phyloP scores from a whole-genome alignment of 768 basidiomycete species.

The Pisolithus microcarpus region DNA sequence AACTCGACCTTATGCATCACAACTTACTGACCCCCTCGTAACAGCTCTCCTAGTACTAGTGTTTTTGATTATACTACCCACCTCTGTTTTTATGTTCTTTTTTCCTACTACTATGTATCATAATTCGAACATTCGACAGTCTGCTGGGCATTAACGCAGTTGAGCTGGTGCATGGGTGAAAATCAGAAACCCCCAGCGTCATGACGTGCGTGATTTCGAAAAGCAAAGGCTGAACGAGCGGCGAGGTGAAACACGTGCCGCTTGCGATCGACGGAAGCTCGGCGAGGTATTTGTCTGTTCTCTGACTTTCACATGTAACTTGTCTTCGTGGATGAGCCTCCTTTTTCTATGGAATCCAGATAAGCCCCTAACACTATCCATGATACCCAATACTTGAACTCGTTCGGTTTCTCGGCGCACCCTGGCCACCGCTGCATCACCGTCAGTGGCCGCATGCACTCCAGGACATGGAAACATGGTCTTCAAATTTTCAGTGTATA shows the following conservation, averaged over 20 bases:
- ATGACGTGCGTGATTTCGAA: no score
- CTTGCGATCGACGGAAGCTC: background rate
- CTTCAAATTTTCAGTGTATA: conserved; percentile 7
- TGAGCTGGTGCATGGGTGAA: no score
- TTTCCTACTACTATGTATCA: conserved; percentile 31
- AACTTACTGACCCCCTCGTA: conserved; percentile 14
- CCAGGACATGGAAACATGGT: background rate
- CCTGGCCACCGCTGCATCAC: background rate
- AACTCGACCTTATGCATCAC: conserved; percentile 10
- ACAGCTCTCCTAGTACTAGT: conserved; percentile 4
- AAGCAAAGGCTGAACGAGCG: no score
- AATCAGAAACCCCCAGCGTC: no score
- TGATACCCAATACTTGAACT: background rate
- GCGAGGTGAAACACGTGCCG: no score
- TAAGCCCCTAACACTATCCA: background rate
- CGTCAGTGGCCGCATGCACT: background rate
- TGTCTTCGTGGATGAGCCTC: background rate
- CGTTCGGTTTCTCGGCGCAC: background rate
- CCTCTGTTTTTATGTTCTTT: conserved; percentile 30
- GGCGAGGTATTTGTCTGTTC: background rate
- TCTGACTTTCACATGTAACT: background rate
- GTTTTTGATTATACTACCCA: conserved; percentile 30
- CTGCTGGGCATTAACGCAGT: no score
- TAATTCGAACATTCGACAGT: conserved; percentile 18
- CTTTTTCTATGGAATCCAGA: background rate